These are phyloP conservation scores for Kazachstania viticola DNA, from an alignment of 805 yeast genomes.

Conservation along the genomic window DNA sequence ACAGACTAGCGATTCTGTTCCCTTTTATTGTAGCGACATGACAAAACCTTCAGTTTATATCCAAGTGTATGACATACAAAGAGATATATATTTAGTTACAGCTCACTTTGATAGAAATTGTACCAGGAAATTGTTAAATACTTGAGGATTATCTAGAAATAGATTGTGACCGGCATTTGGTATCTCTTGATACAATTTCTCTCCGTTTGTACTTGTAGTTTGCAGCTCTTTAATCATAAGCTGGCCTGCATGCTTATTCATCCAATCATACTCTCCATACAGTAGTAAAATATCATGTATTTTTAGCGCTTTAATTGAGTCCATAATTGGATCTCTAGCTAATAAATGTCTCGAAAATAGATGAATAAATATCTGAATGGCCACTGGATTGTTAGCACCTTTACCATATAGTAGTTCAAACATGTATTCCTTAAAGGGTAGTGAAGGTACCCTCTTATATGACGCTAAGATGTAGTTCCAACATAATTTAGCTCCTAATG, in stretches of 20 bases:
- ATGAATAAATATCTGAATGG: constrained; percentile 17
- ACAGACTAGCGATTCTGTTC: too few relatives aligned
- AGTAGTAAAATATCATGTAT: constrained; percentile 28
- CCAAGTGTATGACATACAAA: too few relatives aligned
- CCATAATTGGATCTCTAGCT: constrained; percentile 54
- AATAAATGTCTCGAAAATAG: constrained; percentile 28
- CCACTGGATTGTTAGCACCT: constrained; percentile 3
- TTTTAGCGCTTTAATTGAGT: constrained; percentile 34
- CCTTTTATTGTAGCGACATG: too few relatives aligned
- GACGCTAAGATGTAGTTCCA: constrained; percentile 25
- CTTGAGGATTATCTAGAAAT: constrained; percentile 52
- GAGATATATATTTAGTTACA: too few relatives aligned
- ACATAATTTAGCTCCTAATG: constrained; percentile 30
- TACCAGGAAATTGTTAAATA: constrained; percentile 38
- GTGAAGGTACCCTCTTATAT: constrained; percentile 19
- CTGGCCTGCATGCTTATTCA: constrained; percentile 47
- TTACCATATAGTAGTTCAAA: constrained; percentile 10
- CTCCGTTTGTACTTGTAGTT: constrained; percentile 1
- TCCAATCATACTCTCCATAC: constrained; percentile 67
- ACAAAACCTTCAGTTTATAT: too few relatives aligned
- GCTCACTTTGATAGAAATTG: constrained; percentile 10
- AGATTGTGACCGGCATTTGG: constrained; percentile 62
- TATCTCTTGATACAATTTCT: constrained; percentile 11
- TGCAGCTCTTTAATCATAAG: constrained; percentile 7
- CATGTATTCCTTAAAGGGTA: constrained; percentile 18